Percentiles rank a stretch among this genome's conserved stretches.
These are phyloP conservation scores for Phytophthora ohioensis DNA, from an alignment of 352 stramenopile species.

Conservation along the genomic window DNA sequence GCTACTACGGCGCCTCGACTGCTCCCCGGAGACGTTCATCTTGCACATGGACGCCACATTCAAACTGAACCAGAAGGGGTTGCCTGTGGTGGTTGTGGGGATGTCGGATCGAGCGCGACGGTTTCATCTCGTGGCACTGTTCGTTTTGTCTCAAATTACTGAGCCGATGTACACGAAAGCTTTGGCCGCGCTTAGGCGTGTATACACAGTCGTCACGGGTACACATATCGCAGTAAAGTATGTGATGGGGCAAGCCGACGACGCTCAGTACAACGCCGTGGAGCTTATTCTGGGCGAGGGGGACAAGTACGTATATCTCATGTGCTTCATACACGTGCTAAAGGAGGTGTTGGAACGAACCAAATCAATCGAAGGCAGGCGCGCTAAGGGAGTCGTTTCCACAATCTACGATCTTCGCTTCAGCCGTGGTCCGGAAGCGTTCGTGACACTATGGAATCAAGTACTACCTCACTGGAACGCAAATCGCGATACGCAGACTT, in stretches of 20 bases:
- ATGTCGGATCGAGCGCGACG: not conserved
- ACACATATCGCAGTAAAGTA: not conserved
- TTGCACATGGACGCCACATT: not conserved
- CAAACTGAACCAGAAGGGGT: not conserved
- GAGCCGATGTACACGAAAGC: not conserved
- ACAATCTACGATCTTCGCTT: too few species aligned
- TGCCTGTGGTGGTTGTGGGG: not conserved
- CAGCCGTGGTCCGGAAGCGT: too few species aligned
- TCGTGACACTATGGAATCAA: too few species aligned
- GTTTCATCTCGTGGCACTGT: not conserved
- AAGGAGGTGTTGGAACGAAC: too few species aligned
- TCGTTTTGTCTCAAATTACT: not conserved
- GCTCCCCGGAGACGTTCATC: not conserved
- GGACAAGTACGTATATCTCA: too few species aligned
- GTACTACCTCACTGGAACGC: too few species aligned
- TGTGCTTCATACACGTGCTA: too few species aligned
- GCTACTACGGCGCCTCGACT: not conserved
- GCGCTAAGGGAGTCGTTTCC: too few species aligned
- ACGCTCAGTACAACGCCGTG: too few species aligned
- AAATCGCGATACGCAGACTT: too few species aligned
- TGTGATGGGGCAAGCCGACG: not conserved
- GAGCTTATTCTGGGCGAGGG: too few species aligned
- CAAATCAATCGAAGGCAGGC: too few species aligned
- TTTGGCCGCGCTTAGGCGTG: not conserved
- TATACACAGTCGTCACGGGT: not conserved